Percentiles rank a stretch among this genome's conserved stretches.
These are phyloP conservation scores for Candida taoyuanica DNA, from an alignment of 805 yeast species.

Conservation along the genomic window DNA sequence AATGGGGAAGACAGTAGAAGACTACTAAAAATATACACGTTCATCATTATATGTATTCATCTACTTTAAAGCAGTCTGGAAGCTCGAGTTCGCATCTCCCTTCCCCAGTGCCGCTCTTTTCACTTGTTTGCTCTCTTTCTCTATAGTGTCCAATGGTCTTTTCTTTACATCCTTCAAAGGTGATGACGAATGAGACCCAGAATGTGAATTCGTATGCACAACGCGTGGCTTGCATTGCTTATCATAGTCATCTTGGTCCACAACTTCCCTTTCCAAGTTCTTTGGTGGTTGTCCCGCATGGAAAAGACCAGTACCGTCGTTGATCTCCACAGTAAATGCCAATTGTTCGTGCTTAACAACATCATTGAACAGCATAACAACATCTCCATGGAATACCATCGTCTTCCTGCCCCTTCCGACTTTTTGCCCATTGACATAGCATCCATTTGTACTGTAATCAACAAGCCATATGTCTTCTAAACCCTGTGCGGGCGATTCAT, in stretches of 20 bases:
- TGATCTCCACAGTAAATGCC: constrained; percentile 48
- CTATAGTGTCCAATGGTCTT: constrained; percentile 1
- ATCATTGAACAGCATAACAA: constrained; percentile 62
- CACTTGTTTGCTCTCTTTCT: constrained; percentile 17
- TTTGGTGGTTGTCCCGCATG: constrained; percentile 37
- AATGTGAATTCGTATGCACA: no score
- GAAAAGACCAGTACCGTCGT: constrained; percentile 62
- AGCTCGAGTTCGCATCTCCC: constrained; percentile 26
- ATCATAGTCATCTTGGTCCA: constrained; percentile 19
- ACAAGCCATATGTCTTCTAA: constrained; percentile 74
- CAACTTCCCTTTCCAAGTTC: background rate
- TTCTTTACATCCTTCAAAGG: no score
- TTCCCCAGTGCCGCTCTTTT: constrained; percentile 27
- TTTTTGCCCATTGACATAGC: constrained; percentile 58
- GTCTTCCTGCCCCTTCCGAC: constrained; percentile 61
- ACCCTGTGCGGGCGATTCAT: constrained; percentile 70
- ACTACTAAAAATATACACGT: background rate
- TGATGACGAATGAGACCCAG: no score
- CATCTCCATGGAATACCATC: constrained; percentile 60
- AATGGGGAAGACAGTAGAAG: background rate
- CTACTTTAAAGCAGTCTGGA: constrained; percentile 22
- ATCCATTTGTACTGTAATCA: constrained; percentile 76
- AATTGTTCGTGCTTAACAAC: constrained; percentile 45
- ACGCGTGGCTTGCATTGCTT: constrained; percentile 3
- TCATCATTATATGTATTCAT: background rate